Evolutionary conservation across 208 protist genomes (phyloP).

Genomic region (Angomonas deanei): DNA sequence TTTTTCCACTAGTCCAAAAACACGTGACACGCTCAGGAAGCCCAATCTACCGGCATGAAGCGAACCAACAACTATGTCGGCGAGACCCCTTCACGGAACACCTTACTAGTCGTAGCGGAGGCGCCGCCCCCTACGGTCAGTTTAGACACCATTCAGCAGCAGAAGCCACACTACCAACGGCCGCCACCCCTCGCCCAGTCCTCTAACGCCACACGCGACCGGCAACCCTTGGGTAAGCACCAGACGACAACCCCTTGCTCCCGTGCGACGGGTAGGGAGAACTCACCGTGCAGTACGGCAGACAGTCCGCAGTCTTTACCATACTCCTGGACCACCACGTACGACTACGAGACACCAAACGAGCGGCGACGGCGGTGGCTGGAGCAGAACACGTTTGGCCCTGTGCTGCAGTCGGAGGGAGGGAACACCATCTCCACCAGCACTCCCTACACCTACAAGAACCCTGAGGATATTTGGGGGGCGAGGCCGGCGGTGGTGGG

Average conservation of each 20-base stretch:
- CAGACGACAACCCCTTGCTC: too few relatives aligned
- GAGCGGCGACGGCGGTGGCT: slow-evolving; percentile 26
- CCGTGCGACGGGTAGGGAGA: too few relatives aligned
- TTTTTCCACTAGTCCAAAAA: too few relatives aligned
- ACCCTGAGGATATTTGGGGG: slow-evolving; percentile 10
- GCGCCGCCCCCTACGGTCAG: neutral
- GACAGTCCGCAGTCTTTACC: neutral
- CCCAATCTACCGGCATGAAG: neutral
- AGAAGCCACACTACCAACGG: neutral
- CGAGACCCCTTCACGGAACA: neutral
- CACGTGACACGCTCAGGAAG: too few relatives aligned
- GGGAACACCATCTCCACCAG: slow-evolving; percentile 19
- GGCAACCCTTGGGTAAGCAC: too few relatives aligned
- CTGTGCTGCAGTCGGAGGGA: slow-evolving; percentile 30
- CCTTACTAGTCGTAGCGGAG: neutral
- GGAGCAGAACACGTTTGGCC: slow-evolving; percentile 24
- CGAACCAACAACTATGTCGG: neutral
- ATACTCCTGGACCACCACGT: slow-evolving; percentile 37
- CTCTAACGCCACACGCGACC: neutral
- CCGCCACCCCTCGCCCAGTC: neutral
- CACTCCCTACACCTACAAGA: slow-evolving; percentile 7
- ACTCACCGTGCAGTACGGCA: too few relatives aligned
- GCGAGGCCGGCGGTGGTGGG: neutral
- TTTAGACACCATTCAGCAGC: neutral
- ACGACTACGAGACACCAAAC: slow-evolving; percentile 18